A percentile compares a stretch with the other conserved stretches of the same genome.
Evolutionary conservation across 192 early-diverging fungal genomes (phyloP).

Genomic region (Backusella mclennaniae): DNA sequence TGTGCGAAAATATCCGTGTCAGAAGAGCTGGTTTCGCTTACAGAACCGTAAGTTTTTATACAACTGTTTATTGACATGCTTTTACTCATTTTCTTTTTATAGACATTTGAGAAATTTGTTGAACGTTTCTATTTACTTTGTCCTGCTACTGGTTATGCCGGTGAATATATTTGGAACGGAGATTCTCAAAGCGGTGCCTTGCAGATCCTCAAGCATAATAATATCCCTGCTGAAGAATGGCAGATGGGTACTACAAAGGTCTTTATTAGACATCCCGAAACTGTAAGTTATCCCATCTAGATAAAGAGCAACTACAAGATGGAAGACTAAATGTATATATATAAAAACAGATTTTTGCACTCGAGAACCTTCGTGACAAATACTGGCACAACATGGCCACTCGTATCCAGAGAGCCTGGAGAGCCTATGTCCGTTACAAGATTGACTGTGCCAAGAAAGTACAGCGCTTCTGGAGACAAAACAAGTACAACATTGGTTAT

Average conservation of each 20-base stretch:
- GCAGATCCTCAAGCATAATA: slow-evolving; percentile 83
- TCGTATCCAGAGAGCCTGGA: slow-evolving; percentile 90
- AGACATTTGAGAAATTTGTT: slow-evolving; percentile 49
- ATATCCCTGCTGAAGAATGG: slow-evolving; percentile 86
- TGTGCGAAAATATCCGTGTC: slow-evolving; percentile 97
- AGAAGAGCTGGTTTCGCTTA: slow-evolving; percentile 98
- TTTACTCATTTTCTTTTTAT: slow-evolving; percentile 15
- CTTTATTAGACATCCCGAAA: slow-evolving; percentile 96
- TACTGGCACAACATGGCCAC: slow-evolving; percentile 97
- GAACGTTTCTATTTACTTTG: slow-evolving; percentile 78
- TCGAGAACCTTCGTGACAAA: slow-evolving; percentile 90
- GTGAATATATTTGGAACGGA: slow-evolving; percentile 84
- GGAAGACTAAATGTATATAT: neutral
- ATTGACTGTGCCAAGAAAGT: slow-evolving; percentile 65
- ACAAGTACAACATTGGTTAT: slow-evolving; percentile 87
- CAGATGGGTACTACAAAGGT: slow-evolving; percentile 94
- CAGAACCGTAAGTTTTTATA: slow-evolving; percentile 28
- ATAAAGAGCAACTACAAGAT: neutral
- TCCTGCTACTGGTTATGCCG: slow-evolving; percentile 74
- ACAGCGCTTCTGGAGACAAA: slow-evolving; percentile 73
- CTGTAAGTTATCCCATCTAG: slow-evolving; percentile 33
- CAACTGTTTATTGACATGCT: neutral
- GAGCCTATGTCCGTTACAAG: slow-evolving; percentile 68
- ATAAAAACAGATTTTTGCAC: slow-evolving; percentile 63
- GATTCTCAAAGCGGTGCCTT: slow-evolving; percentile 66